Base-by-base conservation (phyloP, 2,329 filamentous ascomycete genomes). In the Neoscytalidium dimidiatum region DNA sequence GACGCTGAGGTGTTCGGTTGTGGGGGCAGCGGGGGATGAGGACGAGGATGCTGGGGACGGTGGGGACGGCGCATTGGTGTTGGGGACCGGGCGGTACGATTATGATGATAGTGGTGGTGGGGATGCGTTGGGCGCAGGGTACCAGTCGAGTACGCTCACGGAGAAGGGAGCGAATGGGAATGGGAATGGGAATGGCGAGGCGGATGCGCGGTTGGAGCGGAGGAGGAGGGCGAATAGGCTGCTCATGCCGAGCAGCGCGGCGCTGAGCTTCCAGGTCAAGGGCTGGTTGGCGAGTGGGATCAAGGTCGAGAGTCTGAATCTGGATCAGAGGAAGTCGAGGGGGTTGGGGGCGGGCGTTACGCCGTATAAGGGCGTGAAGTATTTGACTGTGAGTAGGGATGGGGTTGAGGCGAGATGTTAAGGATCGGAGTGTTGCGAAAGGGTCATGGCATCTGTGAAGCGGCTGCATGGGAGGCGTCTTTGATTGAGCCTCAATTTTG, bases 321-420 rank as follows among this genome's bases (percentile, higher is more conserved):
- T 90, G 14, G 86, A 89, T 74, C 82, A 87, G n/a, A 89, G 91
- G 75, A 93, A 90, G 80, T 96, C 92, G 77, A 86, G 90, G 65
- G 95, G 95, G 0, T 73, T 99, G 51, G 92, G 92, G 0, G 92
- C 96, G 69, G 88, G 91, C 2, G 88, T 98, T 43, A 96, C 93
- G 79, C 95, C 95, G 26, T 98, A 97, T 79, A 99, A 98, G 80
- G 95, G 95, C 1, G 95, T 99, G 69, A 99, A 99, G 80, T 99
- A 99, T 78, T 77, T 99, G 71, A 97, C 94, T 70, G 85, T 88
- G 13, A 88, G 85, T 73, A 78, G 80, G 65, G 81, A 81, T 68
- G 87, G 87, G 0, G 76, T 85, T 4, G 83, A 85, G 69, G 72
- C 78, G 57, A 73, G 80, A 65, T 82, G 80, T 64, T 68, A 26